Percentiles rank a stretch among this genome's conserved stretches.
phyloP scores from a whole-genome alignment of 352 stramenopile species.

The Phytopythium kandeliae region DNA sequence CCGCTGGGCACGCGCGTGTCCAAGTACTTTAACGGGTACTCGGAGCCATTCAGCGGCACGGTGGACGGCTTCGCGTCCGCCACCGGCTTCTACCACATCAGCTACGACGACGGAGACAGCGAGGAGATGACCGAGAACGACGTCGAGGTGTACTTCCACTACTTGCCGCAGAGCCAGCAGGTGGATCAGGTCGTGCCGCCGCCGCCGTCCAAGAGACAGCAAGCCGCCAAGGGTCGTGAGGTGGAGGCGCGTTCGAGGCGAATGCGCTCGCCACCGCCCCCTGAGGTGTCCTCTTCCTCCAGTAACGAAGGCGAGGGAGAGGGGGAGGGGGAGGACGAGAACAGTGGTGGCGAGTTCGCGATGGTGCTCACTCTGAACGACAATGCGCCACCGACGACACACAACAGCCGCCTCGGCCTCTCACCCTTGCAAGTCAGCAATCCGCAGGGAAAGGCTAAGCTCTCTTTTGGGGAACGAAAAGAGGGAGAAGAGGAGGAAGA shows the following conservation, averaged over 20 bases:
- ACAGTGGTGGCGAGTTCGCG: neutral
- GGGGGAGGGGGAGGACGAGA: neutral
- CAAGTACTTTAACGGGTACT: conserved; percentile 66
- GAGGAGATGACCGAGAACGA: conserved; percentile 81
- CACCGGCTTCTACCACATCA: conserved; percentile 70
- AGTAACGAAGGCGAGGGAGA: conserved; percentile 1
- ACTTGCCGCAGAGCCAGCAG: conserved; percentile 8
- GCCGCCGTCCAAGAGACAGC: conserved; percentile 11
- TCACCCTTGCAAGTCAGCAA: conserved; percentile 3
- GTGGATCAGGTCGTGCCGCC: neutral
- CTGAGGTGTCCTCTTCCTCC: neutral
- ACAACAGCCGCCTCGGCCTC: neutral
- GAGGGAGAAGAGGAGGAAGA: conserved; percentile 14
- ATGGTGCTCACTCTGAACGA: conserved; percentile 40
- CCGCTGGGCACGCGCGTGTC: conserved; percentile 53
- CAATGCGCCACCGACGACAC: conserved; percentile 17
- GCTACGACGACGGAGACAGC: conserved; percentile 73
- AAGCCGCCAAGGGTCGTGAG: neutral
- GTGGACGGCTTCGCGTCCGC: conserved; percentile 43
- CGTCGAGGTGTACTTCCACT: conserved; percentile 33
- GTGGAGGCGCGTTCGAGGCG: neutral
- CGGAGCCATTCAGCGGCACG: conserved; percentile 47
- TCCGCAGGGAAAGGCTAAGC: conserved; percentile 8
- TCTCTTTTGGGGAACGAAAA: conserved; percentile 13
- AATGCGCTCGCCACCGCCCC: conserved; percentile 1